phyloP scores from a whole-genome alignment of 1,139 yeast species.

The Suhomyces panamericanus region DNA sequence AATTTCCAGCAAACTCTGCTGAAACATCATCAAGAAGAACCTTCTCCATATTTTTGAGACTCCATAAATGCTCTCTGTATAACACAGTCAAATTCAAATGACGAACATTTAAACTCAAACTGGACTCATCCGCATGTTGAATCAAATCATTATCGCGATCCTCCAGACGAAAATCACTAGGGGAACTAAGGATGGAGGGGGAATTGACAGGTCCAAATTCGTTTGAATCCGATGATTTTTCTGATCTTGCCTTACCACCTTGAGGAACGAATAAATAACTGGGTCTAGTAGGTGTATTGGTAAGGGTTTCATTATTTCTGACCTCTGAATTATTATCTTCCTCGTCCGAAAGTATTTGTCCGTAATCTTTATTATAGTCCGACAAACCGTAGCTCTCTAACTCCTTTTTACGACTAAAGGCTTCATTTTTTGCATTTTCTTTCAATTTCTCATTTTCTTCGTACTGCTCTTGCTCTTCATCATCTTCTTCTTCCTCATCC shows the following conservation, averaged over 20 bases:
- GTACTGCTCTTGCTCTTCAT: background rate
- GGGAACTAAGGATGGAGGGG: background rate
- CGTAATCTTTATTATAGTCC: background rate
- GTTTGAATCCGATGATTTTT: background rate
- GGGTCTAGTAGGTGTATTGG: background rate
- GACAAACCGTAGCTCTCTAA: background rate
- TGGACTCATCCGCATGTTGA: conserved; percentile 1
- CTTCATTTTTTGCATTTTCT: background rate
- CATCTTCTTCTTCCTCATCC: conserved; percentile 7
- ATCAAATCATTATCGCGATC: background rate
- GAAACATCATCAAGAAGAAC: conserved; percentile 49
- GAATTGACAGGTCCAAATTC: background rate
- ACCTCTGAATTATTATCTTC: background rate
- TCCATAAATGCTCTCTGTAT: conserved; percentile 2
- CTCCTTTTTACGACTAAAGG: background rate
- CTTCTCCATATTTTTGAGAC: conserved; percentile 3
- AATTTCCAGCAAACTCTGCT: conserved; percentile 59
- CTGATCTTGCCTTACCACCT: no score
- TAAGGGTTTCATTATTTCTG: background rate
- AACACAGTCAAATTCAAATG: conserved; percentile 9
- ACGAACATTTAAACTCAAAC: conserved; percentile 11
- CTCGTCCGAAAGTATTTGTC: background rate
- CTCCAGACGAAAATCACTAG: background rate
- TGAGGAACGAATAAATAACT: no score
- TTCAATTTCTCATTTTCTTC: background rate